phyloP scores from a whole-genome alignment of 164 flowering plant species.

The Tetracentron sinense region DNA sequence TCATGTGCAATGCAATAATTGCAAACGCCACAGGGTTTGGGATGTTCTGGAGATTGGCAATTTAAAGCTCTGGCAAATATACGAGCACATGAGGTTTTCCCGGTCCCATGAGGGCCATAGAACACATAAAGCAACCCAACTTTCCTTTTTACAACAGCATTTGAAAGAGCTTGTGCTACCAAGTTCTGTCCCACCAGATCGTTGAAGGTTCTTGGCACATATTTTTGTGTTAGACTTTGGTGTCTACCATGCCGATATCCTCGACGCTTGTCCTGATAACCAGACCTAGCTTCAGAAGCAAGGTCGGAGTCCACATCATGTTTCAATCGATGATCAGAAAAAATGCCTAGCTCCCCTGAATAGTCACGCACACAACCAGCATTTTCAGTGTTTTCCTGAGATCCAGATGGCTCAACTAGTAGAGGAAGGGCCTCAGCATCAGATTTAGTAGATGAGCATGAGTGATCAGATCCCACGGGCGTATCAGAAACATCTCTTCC shows the following conservation, averaged over 20 bases:
- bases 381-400: conserved; percentile 59
- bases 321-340: conserved; percentile 56
- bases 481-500: conserved; percentile 37
- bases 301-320: conserved; percentile 65
- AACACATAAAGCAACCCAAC: conserved; percentile 83
- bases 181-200: conserved; percentile 90
- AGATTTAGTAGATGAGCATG: conserved; percentile 51
- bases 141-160: conserved; percentile 70
- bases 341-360: conserved; percentile 91
- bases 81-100: conserved; percentile 94
- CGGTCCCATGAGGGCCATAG: conserved; percentile 96
- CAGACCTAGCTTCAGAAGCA: conserved; percentile 72
- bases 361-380: conserved; percentile 71
- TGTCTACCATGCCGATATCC: conserved; percentile 46
- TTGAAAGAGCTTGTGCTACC: conserved; percentile 89
- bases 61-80: conserved; percentile 87
- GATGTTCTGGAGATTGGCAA: conserved; percentile 69
- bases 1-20: conserved; percentile 76
- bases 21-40: conserved; percentile 88
- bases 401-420: conserved; percentile 65
- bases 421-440: conserved; percentile 82
- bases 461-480: conserved; percentile 45
- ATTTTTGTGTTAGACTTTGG: conserved; percentile 78
- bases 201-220: conserved; percentile 84
- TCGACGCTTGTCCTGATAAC: conserved; percentile 31